Evolutionary conservation across 306 rosid genomes (phyloP), one percentile per base, ranked within the genome.

Genomic region (Cicer judaicum): DNA sequence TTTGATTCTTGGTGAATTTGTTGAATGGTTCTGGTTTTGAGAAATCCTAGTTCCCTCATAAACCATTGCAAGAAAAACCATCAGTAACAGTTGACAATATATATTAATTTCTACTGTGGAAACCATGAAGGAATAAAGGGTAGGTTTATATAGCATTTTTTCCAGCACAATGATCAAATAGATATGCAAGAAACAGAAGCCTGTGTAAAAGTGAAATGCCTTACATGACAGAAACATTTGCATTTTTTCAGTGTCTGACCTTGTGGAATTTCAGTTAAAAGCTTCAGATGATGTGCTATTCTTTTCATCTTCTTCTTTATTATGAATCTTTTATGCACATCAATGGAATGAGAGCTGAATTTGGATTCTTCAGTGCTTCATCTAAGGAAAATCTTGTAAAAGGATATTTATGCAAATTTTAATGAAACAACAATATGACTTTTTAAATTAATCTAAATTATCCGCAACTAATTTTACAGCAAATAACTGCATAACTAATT

Each of bases 41-140:
- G 92, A 87, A 15, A 85, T 66, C 29, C 79, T 65, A 14, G 83
- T 74, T 4, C 89, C 88, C 85, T 86, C 84, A 68, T 82, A 81
- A 84, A 73, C 60, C 85, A 84, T 74, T 74, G 89, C 84, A 54
- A 9, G 5, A 85, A 88, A 83, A 64, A 87, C 81, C 74, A 89
- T 73, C 74, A 84, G 44, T 86, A 86, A 47, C 53, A 47, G 6
- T 3, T 47, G 60, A 14, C 50, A 64, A 29, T 29, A 29, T 29
- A 84, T 56, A 76, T 42, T 42, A 42, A 44, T 65, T 44, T 44
- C 49, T 44, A 4, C 49, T 44, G 5, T 10, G 1, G 11, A 71
- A 44, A 78, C 55, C 87, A 80, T 65, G 38, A 77, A 71, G 65
- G 39, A 77, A 67, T 47, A 44, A 67, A 73, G 62, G 76, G 50